phyloP scores from a whole-genome alignment of 139 green algal species.

The Haematococcus lacustris region DNA sequence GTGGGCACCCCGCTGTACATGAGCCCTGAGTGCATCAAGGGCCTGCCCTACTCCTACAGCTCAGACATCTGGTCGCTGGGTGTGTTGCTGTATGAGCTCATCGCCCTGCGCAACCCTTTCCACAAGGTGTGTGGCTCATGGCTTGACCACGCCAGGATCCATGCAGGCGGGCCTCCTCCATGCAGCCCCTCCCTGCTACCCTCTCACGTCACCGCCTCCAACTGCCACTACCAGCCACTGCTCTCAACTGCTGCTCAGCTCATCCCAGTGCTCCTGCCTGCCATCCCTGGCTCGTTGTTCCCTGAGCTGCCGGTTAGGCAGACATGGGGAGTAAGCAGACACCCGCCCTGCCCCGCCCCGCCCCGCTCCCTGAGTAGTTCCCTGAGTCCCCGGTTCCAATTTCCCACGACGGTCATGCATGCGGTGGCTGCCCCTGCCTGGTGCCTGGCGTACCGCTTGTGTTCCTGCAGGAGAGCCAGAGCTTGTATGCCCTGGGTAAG shows the following conservation, averaged over 20 bases:
- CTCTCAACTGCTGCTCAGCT: background rate
- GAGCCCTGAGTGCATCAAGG: slow-evolving; percentile 65
- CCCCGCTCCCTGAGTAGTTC: background rate
- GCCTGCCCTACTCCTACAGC: slow-evolving; percentile 61
- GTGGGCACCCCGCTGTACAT: slow-evolving; percentile 76
- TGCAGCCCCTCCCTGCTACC: background rate
- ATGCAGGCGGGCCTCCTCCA: background rate
- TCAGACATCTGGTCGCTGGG: slow-evolving; percentile 71
- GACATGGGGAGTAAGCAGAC: background rate
- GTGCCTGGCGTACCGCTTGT: no score
- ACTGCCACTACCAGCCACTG: background rate
- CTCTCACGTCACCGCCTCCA: background rate
- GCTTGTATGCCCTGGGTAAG: slow-evolving; percentile 47
- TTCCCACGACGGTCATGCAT: background rate
- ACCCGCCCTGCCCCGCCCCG: background rate
- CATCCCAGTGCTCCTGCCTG: background rate
- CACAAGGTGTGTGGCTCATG: slow-evolving; percentile 33
- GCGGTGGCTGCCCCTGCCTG: background rate
- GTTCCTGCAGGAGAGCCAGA: slow-evolving; percentile 31
- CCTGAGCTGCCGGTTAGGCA: background rate
- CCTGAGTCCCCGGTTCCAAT: background rate
- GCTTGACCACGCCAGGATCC: background rate
- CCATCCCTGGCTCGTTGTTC: background rate
- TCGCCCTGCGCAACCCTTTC: slow-evolving; percentile 42
- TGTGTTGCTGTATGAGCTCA: slow-evolving; percentile 74